Evolutionary conservation across 306 rosid species (phyloP), one percentile per base, ranked within the genome.

Genomic region (Casuarina cunninghamiana): DNA sequence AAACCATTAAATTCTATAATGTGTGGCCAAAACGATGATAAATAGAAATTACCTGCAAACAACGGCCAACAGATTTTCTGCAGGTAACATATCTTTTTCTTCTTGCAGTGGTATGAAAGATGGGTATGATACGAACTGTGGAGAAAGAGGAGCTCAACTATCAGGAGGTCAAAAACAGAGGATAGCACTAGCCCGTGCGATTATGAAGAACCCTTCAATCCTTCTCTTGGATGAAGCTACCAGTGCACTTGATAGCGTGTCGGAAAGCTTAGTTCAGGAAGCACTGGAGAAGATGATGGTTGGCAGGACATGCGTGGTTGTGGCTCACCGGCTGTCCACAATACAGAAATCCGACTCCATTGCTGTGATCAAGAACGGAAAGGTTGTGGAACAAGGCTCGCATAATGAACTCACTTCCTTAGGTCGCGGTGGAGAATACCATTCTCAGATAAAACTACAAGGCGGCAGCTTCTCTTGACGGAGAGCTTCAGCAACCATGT

Each of bases 101-200:
- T 71, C 21, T 65, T 74, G 51, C 81, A 92, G 97, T 73, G 97
- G 98, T 74, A 92, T 94, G 97, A 84, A 85, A 71, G 95, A 83
- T 60, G 99, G 93, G 71, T 93, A 89, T 76, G 83, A 87, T 9
- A 92, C 97, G 67, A 71, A 86, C 63, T 93, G 99, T 48, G 97
- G 99, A 45, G 97, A 95, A 80, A 81, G 99, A 88, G 93, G 98
- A 55, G 90, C 83, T 72, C 97, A 95, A 53, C 88, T 94, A 55
- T 92, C 97, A 37, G 97, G 97, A 55, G 97, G 99, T 11, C 99
- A 93, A 81, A 95, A 95, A 71, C 99, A 95, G 69, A 89, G 96
- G 80, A 81, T 95, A 67, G 97, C 97, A 8, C 84, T 89, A 61
- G 99, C 97, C 1, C 84, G 97, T 15, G 97, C 97, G 3, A 85